Conservation (phyloP, 495 filamentous ascomycete species). For the Neurospora discreta region DNA sequence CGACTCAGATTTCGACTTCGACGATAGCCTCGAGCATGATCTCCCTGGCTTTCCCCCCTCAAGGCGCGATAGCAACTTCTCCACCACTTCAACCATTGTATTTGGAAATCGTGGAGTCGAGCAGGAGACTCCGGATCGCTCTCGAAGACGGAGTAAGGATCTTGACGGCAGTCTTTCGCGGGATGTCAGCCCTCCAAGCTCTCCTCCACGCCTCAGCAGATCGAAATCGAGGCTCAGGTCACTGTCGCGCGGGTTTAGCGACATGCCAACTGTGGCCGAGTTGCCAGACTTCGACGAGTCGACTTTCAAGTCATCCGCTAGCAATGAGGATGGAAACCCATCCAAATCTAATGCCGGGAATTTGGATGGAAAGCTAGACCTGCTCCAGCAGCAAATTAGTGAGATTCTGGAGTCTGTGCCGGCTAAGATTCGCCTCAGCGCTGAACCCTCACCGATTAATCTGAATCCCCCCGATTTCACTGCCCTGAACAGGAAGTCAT, state of each 20-base stretch:
- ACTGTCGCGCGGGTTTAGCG: constrained; percentile 33
- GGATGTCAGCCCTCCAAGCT: constrained; percentile 30
- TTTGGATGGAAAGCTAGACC: constrained; percentile 37
- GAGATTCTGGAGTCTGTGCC: constrained; percentile 74
- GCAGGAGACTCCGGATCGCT: constrained; percentile 24
- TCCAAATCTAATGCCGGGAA: constrained; percentile 20
- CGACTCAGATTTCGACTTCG: constrained; percentile 11
- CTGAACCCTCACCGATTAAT: constrained; percentile 34
- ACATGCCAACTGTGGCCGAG: constrained; percentile 27
- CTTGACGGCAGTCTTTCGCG: constrained; percentile 14
- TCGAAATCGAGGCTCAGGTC: constrained; percentile 22
- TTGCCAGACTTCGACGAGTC: constrained; percentile 17
- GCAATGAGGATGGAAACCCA: constrained; percentile 25
- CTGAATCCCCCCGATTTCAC: constrained; percentile 38
- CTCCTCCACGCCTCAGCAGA: constrained; percentile 25
- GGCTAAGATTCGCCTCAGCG: constrained; percentile 63
- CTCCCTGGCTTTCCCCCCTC: constrained; percentile 9
- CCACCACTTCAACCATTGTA: constrained; percentile 29
- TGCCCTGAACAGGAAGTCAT: constrained; percentile 28
- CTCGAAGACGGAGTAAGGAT: constrained; percentile 18
- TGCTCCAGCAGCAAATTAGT: constrained; percentile 76
- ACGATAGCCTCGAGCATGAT: constrained; percentile 10
- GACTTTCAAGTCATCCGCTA: not conserved
- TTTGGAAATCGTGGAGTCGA: constrained; percentile 15
- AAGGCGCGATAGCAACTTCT: constrained; percentile 24